Conservation (phyloP, 768 basidiomycete genomes). For the Leucocoprinus leucothites region DNA sequence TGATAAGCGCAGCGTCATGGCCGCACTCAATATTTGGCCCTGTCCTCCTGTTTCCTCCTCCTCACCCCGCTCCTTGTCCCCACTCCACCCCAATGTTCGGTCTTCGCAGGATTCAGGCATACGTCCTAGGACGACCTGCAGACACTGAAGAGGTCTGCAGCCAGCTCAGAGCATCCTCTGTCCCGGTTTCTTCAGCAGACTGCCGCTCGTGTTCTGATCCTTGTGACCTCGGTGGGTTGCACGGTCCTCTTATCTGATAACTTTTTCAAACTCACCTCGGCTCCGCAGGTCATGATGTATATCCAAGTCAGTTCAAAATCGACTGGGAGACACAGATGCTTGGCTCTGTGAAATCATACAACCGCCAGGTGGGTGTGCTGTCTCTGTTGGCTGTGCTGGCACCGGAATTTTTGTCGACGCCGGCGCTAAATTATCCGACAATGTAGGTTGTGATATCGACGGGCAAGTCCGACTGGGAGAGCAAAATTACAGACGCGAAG, state of each 20-base stretch:
- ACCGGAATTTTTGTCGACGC: no score
- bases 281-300: conserved; percentile 56
- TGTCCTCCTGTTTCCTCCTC: conserved; percentile 8
- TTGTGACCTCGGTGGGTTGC: conserved; percentile 60
- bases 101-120: conserved; percentile 35
- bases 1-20: conserved; percentile 18
- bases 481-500: conserved; percentile 69
- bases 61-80: conserved; percentile 10
- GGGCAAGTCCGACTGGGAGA: conserved; percentile 85
- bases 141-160: conserved; percentile 28
- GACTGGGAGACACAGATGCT: conserved; percentile 82
- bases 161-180: conserved; percentile 50
- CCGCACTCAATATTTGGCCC: conserved; percentile 1
- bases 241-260: conserved; percentile 26
- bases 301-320: conserved; percentile 67
- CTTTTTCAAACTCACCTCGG: neutral
- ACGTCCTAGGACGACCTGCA: conserved; percentile 39
- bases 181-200: conserved; percentile 65
- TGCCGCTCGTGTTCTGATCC: conserved; percentile 77
- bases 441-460: conserved; percentile 83
- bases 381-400: neutral
- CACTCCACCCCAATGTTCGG: conserved; percentile 31
- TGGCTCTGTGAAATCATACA: conserved; percentile 83
- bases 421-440: neutral
- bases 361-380: conserved; percentile 57